Conservation (phyloP, 176 grass and related monocot genomes). For the Alloteropsis semialata region DNA sequence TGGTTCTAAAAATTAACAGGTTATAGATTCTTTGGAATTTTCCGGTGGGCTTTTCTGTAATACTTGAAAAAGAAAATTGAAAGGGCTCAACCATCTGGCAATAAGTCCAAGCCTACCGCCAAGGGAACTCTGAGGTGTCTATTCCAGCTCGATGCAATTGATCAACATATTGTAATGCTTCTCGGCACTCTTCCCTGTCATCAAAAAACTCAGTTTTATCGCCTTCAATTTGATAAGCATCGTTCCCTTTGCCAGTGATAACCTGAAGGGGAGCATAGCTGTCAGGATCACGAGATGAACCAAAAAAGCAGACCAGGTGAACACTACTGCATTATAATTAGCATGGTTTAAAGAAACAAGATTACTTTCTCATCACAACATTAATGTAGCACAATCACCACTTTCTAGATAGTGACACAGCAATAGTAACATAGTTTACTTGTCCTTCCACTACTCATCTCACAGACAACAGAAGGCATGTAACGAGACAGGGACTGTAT, state of each 20-base stretch:
- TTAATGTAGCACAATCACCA: not conserved
- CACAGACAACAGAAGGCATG: not conserved
- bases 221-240: slow-evolving; percentile 82
- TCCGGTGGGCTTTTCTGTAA: not conserved
- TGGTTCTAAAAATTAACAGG: not conserved
- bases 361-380: slow-evolving; percentile 16
- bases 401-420: not conserved
- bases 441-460: not conserved
- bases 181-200: slow-evolving; percentile 96
- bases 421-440: not conserved
- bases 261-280: slow-evolving; percentile 52
- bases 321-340: not conserved
- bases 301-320: not conserved
- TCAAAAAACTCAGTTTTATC: slow-evolving; percentile 92
- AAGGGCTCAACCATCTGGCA: not conserved
- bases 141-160: slow-evolving; percentile 92
- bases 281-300: slow-evolving; percentile 13
- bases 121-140: slow-evolving; percentile 98
- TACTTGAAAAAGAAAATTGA: not conserved
- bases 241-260: slow-evolving; percentile 89
- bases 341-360: not conserved
- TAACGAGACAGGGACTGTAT: not conserved
- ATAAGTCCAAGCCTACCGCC: slow-evolving; percentile 53
- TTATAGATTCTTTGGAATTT: not conserved
- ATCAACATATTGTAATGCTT: slow-evolving; percentile 86